phyloP scores from a whole-genome alignment of 2,329 filamentous ascomycete species.

The Sclerotinia trifoliorum region DNA sequence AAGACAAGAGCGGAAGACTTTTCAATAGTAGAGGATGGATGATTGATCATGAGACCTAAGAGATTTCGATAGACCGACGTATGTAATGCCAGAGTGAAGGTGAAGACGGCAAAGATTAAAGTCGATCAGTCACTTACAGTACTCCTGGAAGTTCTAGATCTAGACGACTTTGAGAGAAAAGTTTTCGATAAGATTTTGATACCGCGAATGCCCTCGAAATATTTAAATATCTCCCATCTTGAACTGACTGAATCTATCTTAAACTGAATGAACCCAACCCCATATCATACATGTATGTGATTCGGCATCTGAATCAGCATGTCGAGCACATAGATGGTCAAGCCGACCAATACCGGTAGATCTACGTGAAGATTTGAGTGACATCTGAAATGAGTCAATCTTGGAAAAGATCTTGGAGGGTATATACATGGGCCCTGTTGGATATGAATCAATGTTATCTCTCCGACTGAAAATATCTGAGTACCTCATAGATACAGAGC shows the following conservation, averaged over 20 bases:
- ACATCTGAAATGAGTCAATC: too few relatives aligned
- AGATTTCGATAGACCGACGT: conserved; percentile 5
- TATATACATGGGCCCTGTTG: too few relatives aligned
- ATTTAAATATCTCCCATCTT: too few relatives aligned
- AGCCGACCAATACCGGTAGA: too few relatives aligned
- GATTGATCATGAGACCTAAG: conserved; percentile 11
- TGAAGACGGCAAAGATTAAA: background rate
- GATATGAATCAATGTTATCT: too few relatives aligned
- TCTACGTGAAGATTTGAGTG: too few relatives aligned
- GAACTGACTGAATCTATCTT: background rate
- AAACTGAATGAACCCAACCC: background rate
- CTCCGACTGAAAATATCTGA: too few relatives aligned
- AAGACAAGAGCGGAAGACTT: background rate
- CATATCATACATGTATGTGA: background rate
- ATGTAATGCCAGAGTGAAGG: background rate
- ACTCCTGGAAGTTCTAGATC: background rate
- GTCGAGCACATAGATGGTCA: too few relatives aligned
- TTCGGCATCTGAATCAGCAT: background rate
- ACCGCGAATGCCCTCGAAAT: conserved; percentile 2
- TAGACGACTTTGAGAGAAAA: background rate
- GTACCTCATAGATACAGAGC: too few relatives aligned
- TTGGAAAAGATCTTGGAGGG: too few relatives aligned
- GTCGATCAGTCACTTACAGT: background rate
- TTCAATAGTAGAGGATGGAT: background rate
- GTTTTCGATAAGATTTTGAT: background rate